These are phyloP conservation scores for Prunus salicina DNA, from an alignment of 306 rosid species.

Conservation along the genomic window DNA sequence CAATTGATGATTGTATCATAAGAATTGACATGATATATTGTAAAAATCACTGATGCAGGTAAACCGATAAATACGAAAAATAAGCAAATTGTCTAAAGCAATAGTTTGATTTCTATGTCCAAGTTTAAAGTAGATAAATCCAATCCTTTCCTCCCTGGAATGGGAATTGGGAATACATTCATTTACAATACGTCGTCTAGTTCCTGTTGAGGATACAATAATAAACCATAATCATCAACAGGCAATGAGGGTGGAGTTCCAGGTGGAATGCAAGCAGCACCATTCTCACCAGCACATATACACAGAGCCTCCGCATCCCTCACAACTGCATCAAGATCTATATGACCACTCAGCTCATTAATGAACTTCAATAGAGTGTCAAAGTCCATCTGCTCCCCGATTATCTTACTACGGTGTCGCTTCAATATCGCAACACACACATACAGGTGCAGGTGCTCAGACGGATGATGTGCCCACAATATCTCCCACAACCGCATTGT, in stretches of 20 bases:
- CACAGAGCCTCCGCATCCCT: slow-evolving; percentile 95
- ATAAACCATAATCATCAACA: slow-evolving; percentile 59
- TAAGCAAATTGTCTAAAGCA: slow-evolving; percentile 7
- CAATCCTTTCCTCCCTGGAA: background rate
- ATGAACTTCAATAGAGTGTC: slow-evolving; percentile 94
- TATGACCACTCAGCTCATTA: slow-evolving; percentile 83
- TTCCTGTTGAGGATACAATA: slow-evolving; percentile 61
- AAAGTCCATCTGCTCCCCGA: slow-evolving; percentile 93
- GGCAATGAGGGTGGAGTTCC: slow-evolving; percentile 99
- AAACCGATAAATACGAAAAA: background rate
- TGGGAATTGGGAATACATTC: background rate
- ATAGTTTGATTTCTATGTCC: background rate
- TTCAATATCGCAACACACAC: slow-evolving; percentile 87
- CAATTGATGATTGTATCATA: background rate
- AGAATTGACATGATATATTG: background rate
- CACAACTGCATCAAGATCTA: slow-evolving; percentile 68
- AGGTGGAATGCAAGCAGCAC: slow-evolving; percentile 89
- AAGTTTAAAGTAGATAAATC: background rate
- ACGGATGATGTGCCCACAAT: slow-evolving; percentile 80
- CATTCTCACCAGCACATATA: slow-evolving; percentile 89
- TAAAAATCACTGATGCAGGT: background rate
- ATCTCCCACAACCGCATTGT: slow-evolving; percentile 95
- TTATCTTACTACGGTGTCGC: slow-evolving; percentile 70
- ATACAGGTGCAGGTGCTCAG: slow-evolving; percentile 94
- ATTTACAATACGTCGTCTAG: slow-evolving; percentile 69